These are phyloP conservation scores for Pichia inconspicua DNA, from an alignment of 1,139 yeast genomes.

Conservation along the genomic window DNA sequence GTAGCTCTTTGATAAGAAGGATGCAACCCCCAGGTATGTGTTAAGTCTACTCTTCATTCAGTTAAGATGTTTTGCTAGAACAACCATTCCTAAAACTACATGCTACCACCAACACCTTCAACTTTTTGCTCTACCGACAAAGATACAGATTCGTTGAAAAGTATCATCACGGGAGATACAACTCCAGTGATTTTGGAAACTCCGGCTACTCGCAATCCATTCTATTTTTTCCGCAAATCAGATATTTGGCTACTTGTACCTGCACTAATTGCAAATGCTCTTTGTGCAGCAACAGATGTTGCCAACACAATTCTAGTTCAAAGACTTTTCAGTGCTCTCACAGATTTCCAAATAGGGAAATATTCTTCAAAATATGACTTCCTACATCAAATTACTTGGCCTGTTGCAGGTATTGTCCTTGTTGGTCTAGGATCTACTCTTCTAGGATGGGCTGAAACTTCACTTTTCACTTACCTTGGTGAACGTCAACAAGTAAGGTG, in stretches of 20 bases:
- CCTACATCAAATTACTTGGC: conserved; percentile 36
- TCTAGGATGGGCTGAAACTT: conserved; percentile 48
- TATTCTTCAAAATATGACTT: conserved; percentile 30
- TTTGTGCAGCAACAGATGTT: conserved; percentile 40
- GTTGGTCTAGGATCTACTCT: conserved; percentile 50
- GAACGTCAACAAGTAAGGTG: conserved; percentile 61
- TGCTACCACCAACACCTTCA: not conserved
- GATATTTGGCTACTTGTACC: conserved; percentile 15
- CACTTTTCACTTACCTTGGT: conserved; percentile 64
- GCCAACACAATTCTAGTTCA: conserved; percentile 62
- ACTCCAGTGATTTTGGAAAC: not conserved
- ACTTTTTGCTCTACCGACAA: not conserved
- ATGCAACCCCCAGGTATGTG: not conserved
- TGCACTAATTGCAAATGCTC: conserved; percentile 16
- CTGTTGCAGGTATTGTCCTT: conserved; percentile 48
- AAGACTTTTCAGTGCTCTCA: conserved; percentile 46
- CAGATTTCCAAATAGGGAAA: conserved; percentile 31
- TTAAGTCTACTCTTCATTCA: not conserved
- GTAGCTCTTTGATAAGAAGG: not conserved
- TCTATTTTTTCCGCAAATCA: conserved; percentile 14
- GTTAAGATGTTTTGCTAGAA: not conserved
- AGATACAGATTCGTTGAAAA: not conserved
- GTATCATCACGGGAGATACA: not conserved
- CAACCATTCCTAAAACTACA: not conserved
- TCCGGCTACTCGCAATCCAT: conserved; percentile 12